Evolutionary conservation across 1,139 yeast genomes (phyloP), one percentile per base, ranked within the genome.

Genomic region (Meyerozyma athensensis): DNA sequence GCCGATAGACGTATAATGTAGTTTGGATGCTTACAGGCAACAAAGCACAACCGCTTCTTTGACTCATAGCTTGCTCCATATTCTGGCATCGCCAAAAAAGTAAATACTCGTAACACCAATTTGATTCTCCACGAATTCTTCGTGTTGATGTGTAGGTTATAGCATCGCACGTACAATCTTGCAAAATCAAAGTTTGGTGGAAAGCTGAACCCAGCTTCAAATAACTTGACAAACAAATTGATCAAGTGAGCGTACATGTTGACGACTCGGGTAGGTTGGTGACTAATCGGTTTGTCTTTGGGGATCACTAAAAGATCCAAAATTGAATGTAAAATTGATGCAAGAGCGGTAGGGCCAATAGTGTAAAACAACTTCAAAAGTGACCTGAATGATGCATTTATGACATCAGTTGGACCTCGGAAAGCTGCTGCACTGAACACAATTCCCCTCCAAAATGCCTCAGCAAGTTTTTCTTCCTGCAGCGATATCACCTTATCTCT

Each of bases 351-450:
- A 4, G 28, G 14, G 9, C 9, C 5, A n/a, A 24, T 5, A 3
- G 8, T 37, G 19, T 56, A 50, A 18, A 67, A 54, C 47, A 65
- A 69, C 1, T 26, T 41, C 5, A 77, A 46, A 32, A 81, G 63
- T 4, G 71, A 56, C 16, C 56, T 58, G 18, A 79, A 59, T 0
- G 83, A 65, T 4, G 59, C 53, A 26, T 70, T 67, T 4, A 80
- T 63, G 12, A 77, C 65, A 2, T 57, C 48, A 35, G 72, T 74
- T 9, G 77, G 68, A 0, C 85, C 81, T 19, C 77, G 72, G 8
- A 68, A 46, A 0, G 87, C 82, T 3, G 89, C 94, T 7, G 72
- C 69, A n/a, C 81, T 70, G 43, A 72, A 69, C 0, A 68, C 55
- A 35, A 71, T 62, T 0, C 92, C 90, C 47, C 57, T 68, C 78